Conservation (phyloP, 164 flowering plant species). For the Houttuynia cordata region DNA sequence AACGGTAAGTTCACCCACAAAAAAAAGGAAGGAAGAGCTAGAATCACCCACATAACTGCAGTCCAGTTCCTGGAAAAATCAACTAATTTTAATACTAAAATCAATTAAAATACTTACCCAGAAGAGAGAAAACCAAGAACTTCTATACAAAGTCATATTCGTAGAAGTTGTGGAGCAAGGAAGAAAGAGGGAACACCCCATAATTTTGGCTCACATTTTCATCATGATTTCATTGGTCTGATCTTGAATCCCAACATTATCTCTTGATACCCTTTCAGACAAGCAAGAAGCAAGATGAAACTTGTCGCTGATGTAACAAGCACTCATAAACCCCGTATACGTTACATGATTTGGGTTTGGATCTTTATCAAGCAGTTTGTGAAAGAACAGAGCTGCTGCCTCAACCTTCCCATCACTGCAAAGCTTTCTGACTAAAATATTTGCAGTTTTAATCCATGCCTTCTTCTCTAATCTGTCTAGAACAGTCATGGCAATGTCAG, state of each 20-base stretch:
- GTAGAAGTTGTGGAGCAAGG: too few species aligned
- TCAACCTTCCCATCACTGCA: slow-evolving; percentile 67
- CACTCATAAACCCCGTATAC: slow-evolving; percentile 53
- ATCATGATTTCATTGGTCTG: neutral
- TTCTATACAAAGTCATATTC: neutral
- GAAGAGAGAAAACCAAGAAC: neutral
- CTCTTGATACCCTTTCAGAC: slow-evolving; percentile 39
- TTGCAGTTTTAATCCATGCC: slow-evolving; percentile 59
- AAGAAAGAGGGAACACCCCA: neutral
- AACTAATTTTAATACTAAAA: too few species aligned
- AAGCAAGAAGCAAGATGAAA: slow-evolving; percentile 62
- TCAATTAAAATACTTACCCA: neutral
- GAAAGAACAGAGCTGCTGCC: slow-evolving; percentile 51
- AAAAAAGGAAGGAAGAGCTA: neutral
- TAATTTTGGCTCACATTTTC: neutral
- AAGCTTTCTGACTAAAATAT: slow-evolving; percentile 71
- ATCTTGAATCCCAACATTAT: neutral
- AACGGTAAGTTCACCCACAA: neutral
- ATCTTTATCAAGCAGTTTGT: slow-evolving; percentile 51
- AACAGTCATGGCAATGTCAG: slow-evolving; percentile 39
- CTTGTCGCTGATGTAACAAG: slow-evolving; percentile 54
- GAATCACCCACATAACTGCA: neutral
- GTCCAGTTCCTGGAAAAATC: neutral
- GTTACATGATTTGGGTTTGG: slow-evolving; percentile 41
- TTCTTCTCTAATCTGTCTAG: slow-evolving; percentile 61